phyloP scores from a whole-genome alignment of 768 basidiomycete genomes.

The Russula dissimulans region DNA sequence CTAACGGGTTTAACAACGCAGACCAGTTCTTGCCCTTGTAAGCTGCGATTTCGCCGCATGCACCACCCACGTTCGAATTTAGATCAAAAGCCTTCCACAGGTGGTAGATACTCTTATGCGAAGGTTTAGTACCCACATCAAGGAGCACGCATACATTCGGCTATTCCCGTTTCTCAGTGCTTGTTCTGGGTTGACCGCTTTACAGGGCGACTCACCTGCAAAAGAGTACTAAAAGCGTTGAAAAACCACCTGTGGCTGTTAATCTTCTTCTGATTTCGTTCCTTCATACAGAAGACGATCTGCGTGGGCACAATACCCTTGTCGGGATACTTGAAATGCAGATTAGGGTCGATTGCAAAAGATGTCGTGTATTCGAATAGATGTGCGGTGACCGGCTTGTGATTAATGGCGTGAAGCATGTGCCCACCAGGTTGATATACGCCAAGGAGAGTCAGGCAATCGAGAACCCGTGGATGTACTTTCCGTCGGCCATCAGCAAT shows the following conservation, averaged over 20 bases:
- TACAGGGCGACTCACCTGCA: slow-evolving; percentile 46
- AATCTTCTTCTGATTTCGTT: slow-evolving; percentile 95
- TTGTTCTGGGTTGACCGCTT: neutral
- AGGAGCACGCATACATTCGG: slow-evolving; percentile 88
- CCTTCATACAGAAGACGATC: slow-evolving; percentile 85
- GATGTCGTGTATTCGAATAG: slow-evolving; percentile 84
- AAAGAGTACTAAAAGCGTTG: slow-evolving; percentile 78
- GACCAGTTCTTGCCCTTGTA: slow-evolving; percentile 90
- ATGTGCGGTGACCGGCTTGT: slow-evolving; percentile 62
- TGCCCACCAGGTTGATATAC: slow-evolving; percentile 73
- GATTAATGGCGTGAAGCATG: slow-evolving; percentile 58
- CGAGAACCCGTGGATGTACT: slow-evolving; percentile 74
- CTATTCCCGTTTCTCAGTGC: slow-evolving; percentile 28
- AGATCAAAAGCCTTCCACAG: slow-evolving; percentile 94
- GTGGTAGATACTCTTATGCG: slow-evolving; percentile 81
- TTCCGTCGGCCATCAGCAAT: slow-evolving; percentile 83
- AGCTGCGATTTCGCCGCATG: slow-evolving; percentile 92
- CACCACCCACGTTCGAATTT: slow-evolving; percentile 87
- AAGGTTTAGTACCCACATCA: slow-evolving; percentile 90
- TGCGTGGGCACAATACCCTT: slow-evolving; percentile 94
- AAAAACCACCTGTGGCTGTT: slow-evolving; percentile 98
- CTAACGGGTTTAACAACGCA: slow-evolving; percentile 73
- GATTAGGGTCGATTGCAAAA: slow-evolving; percentile 66
- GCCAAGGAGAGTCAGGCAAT: slow-evolving; percentile 85
- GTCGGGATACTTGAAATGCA: slow-evolving; percentile 83